phyloP scores from a whole-genome alignment of 1,139 yeast species.

The Geotrichum candidum region DNA sequence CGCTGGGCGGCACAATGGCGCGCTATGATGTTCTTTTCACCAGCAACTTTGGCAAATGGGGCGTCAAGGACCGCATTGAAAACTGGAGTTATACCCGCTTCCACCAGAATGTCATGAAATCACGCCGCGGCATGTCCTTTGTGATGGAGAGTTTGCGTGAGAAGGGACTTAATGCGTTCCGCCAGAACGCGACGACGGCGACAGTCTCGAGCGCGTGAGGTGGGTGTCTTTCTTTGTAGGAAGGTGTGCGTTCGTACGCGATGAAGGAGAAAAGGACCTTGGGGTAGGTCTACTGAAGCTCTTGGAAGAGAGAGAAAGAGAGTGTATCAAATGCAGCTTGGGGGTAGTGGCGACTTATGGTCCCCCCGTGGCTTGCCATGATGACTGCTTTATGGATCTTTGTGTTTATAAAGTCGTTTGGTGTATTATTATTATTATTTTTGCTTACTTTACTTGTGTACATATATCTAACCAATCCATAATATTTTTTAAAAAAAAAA shows the following conservation, averaged over 20 bases:
- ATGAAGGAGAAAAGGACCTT: background rate
- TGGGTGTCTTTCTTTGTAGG: background rate
- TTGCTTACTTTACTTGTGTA: too few species aligned
- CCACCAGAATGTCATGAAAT: slow-evolving; percentile 57
- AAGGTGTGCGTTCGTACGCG: background rate
- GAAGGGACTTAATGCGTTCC: slow-evolving; percentile 27
- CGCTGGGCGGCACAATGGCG: slow-evolving; percentile 15
- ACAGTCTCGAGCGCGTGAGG: background rate
- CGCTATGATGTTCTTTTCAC: slow-evolving; percentile 55
- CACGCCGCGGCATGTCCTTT: slow-evolving; percentile 67
- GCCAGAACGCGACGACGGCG: background rate
- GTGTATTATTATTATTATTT: too few species aligned
- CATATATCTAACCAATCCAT: too few species aligned
- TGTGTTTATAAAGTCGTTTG: too few species aligned
- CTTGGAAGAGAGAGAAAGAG: too few species aligned
- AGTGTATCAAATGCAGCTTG: too few species aligned
- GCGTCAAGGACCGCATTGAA: slow-evolving; percentile 71
- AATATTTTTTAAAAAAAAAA: too few species aligned
- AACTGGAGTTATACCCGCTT: slow-evolving; percentile 73
- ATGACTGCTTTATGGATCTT: too few species aligned
- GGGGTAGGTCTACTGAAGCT: too few species aligned
- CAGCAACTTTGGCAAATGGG: slow-evolving; percentile 55
- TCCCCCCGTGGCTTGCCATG: too few species aligned
- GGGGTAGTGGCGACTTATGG: too few species aligned
- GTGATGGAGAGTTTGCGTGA: slow-evolving; percentile 62